These are phyloP conservation scores for Microcyclospora pomicola DNA, from an alignment of 2,329 filamentous ascomycete genomes.

Conservation along the genomic window DNA sequence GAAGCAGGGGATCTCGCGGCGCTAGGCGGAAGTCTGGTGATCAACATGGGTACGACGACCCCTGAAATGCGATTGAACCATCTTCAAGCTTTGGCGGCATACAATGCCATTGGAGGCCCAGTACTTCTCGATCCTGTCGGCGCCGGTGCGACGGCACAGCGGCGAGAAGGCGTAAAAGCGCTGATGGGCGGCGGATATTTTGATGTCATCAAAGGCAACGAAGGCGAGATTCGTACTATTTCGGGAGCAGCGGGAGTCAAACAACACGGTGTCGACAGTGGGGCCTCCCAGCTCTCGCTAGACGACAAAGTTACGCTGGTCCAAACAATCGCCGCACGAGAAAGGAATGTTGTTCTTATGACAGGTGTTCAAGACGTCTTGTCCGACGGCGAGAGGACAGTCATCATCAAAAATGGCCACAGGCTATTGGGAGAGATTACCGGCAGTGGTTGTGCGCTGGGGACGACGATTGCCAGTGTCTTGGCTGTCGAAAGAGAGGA, in stretches of 20 bases:
- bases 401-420: constrained; percentile 65
- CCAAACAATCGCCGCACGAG: constrained; percentile 49
- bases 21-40: constrained; percentile 63
- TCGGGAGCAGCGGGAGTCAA: constrained; percentile 40
- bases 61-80: constrained; percentile 61
- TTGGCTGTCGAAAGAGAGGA: constrained; percentile 50
- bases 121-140: constrained; percentile 84
- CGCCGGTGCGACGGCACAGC: constrained; percentile 65
- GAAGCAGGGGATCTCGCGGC: constrained; percentile 71
- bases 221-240: constrained; percentile 69
- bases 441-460: constrained; percentile 67
- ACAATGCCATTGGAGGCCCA: constrained; percentile 63
- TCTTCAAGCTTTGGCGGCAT: constrained; percentile 58
- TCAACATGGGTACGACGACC: constrained; percentile 92
- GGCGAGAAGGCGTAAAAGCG: constrained; percentile 54
- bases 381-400: constrained; percentile 56
- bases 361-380: constrained; percentile 68
- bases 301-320: constrained; percentile 51
- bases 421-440: constrained; percentile 56
- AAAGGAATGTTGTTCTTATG: constrained; percentile 63
- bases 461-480: constrained; percentile 65
- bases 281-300: constrained; percentile 38
- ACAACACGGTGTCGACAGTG: constrained; percentile 78
- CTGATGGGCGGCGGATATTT: constrained; percentile 65
- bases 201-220: constrained; percentile 86